These are phyloP conservation scores for Coemansia sp. DNA, from an alignment of 192 early-diverging fungal genomes.

Conservation along the genomic window DNA sequence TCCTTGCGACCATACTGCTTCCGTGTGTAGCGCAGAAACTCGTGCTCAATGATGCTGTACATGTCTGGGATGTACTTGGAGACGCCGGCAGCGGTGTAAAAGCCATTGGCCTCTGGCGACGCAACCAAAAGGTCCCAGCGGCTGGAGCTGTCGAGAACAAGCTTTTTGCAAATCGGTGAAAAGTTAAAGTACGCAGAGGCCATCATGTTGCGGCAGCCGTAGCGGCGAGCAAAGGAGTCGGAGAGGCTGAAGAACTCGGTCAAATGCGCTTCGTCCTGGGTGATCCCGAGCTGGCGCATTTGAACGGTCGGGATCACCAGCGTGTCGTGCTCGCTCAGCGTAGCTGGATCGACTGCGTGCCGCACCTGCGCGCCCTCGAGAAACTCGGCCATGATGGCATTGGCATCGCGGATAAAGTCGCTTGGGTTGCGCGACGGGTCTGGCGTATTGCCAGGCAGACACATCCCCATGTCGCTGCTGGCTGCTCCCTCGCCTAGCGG, in stretches of 20 bases:
- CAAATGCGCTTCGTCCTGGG: conserved; percentile 75
- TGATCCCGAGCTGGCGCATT: conserved; percentile 76
- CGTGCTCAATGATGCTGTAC: conserved; percentile 82
- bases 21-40: conserved; percentile 62
- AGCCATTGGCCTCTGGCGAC: conserved; percentile 94
- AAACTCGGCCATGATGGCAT: conserved; percentile 55
- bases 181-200: conserved; percentile 97
- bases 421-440: conserved; percentile 63
- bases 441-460: conserved; percentile 28
- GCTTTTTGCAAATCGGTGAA: conserved; percentile 62
- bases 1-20: conserved; percentile 28
- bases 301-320: conserved; percentile 81
- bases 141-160: conserved; percentile 61
- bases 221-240: conserved; percentile 27
- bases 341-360: neutral
- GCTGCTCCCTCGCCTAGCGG: conserved; percentile 6
- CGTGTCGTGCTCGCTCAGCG: conserved; percentile 58
- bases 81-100: conserved; percentile 80
- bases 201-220: conserved; percentile 65
- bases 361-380: conserved; percentile 34
- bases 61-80: conserved; percentile 86
- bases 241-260: conserved; percentile 62
- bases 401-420: conserved; percentile 59
- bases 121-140: conserved; percentile 76
- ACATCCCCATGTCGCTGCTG: neutral